Base-by-base conservation (phyloP, 1,284 basidiomycete genomes). In the Anthracocystis walkeri region DNA sequence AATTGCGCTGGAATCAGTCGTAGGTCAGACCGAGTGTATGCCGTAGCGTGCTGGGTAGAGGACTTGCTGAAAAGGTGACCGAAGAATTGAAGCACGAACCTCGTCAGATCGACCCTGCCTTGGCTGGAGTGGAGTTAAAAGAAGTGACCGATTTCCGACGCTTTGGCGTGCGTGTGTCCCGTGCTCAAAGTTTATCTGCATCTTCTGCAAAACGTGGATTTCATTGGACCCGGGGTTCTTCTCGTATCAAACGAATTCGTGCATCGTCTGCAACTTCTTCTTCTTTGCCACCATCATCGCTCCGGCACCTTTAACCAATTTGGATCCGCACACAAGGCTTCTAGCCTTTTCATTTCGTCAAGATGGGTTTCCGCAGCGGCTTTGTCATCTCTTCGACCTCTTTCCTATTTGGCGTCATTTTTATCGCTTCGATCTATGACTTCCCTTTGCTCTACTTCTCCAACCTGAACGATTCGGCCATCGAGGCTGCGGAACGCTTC, bases 311-410 rank as follows among this genome's bases (percentile, higher is more conserved):
- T 46, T 25, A 21, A 7, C 14, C 20, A 12, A 16, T 27, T 16
- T 14, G 10, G 21, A 25, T 46, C 23, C 45, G 20, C 16, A 20
- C 29, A 27, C 16, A 20, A 23, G 48, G 48, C 18, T 20, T 6
- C 18, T n/a, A n/a, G 27, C 18, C 29, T 31, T 14, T n/a, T 33
- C 27, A n/a, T 7, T 31, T 20, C 27, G 35, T 68, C 78, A 74
- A 58, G 33, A 85, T 85, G 83, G 83, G 83, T 33, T 85, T 85
- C 64, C 81, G 83, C 21, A 82, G 81, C 53, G 83, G 82, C 29
- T 80, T 78, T 42, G 77, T 84, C 35, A 68, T 84, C 35, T 73
- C 60, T n/a, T 80, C 79, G 53, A 75, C 82, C 14, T 62, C 77
- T 18, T 84, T 84, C 69, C 73, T 82, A 14, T 84, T 75, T 38